Percentiles rank a stretch among this genome's conserved stretches.
Evolutionary conservation across 306 rosid genomes (phyloP).

Genomic region (Glycine tomentella): DNA sequence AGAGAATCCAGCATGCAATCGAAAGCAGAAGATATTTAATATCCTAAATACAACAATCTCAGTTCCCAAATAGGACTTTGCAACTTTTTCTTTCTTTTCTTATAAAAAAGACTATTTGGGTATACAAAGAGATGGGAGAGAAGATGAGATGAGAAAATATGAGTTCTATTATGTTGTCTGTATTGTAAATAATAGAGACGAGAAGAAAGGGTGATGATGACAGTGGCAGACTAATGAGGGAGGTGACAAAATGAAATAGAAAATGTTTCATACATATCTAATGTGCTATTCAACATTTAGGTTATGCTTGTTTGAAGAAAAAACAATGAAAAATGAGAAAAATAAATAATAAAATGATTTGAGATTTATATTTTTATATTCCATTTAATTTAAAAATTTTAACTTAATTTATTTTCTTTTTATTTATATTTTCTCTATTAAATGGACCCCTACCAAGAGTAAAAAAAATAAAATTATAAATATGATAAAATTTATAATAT

Average conservation of each 20-base stretch:
- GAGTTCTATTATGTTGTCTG: background rate
- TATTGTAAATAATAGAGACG: conserved; percentile 42
- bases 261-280: no score
- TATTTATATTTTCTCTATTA: no score
- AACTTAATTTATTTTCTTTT: no score
- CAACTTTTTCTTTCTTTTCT: conserved; percentile 21
- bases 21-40: conserved; percentile 50
- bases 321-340: no score
- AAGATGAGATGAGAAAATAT: background rate
- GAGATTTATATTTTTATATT: no score
- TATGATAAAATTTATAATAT: no score
- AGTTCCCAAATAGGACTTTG: conserved; percentile 43
- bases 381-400: no score
- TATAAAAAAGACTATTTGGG: conserved; percentile 17
- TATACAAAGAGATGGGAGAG: conserved; percentile 9
- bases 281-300: no score
- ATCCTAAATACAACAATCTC: conserved; percentile 43
- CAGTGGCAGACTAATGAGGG: conserved; percentile 52
- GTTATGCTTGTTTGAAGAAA: no score
- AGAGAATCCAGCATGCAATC: conserved; percentile 57
- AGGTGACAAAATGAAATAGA: conserved; percentile 45
- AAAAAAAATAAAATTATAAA: no score
- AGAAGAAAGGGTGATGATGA: conserved; percentile 61
- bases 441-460: no score
- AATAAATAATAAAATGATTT: no score